Percentiles rank a stretch among this genome's conserved stretches.
Evolutionary conservation across 1,284 basidiomycete species (phyloP).

Genomic region (Ganoderma boninense): DNA sequence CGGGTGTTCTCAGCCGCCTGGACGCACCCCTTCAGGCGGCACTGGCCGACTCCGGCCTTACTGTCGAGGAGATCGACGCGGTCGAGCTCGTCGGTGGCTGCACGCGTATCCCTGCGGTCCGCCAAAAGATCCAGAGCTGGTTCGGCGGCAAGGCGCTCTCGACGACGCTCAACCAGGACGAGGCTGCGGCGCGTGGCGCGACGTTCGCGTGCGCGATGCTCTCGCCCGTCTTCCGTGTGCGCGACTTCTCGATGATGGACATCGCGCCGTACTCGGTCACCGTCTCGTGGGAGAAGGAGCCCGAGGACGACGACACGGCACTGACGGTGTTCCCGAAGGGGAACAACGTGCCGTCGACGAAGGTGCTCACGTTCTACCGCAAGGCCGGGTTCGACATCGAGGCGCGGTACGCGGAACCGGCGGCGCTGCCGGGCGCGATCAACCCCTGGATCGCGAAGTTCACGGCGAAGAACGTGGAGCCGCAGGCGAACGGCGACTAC

Average conservation of each 20-base stretch:
- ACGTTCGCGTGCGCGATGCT: constrained; percentile 95
- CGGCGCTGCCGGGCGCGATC: constrained; percentile 74
- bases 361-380: constrained; percentile 94
- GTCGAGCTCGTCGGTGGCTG: constrained; percentile 77
- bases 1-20: constrained; percentile 62
- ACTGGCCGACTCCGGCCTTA: constrained; percentile 64
- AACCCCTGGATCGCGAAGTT: constrained; percentile 87
- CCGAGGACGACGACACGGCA: constrained; percentile 87
- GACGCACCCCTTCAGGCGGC: constrained; percentile 63
- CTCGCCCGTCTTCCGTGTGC: constrained; percentile 94
- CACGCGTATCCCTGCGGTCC: constrained; percentile 75
- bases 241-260: constrained; percentile 90
- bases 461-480: constrained; percentile 82
- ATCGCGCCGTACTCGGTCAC: constrained; percentile 88
- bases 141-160: constrained; percentile 78
- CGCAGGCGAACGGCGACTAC: constrained; percentile 73
- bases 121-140: constrained; percentile 68
- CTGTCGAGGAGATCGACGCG: constrained; percentile 67
- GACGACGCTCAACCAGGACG: constrained; percentile 94
- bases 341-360: constrained; percentile 90
- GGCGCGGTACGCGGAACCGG: constrained; percentile 80
- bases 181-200: constrained; percentile 92
- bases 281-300: constrained; percentile 82
- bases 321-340: constrained; percentile 86
- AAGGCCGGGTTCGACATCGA: constrained; percentile 88